These are phyloP conservation scores for Coemansia sp. DNA, from an alignment of 192 early-diverging fungal species.

Conservation along the genomic window DNA sequence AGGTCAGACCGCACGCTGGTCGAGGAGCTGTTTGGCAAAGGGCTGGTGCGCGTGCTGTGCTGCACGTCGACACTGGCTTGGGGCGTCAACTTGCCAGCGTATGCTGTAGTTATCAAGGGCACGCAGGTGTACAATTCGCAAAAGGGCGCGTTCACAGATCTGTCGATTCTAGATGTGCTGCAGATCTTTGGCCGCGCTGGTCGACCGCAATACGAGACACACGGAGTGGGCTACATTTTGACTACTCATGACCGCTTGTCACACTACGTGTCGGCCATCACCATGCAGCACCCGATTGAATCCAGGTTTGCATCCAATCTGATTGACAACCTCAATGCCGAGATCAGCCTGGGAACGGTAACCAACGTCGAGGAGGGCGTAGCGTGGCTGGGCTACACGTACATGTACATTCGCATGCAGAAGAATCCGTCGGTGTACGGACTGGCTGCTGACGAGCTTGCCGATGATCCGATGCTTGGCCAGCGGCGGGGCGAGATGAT, in stretches of 20 bases:
- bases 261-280: conserved; percentile 93
- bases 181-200: conserved; percentile 99
- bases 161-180: conserved; percentile 97
- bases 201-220: conserved; percentile 86
- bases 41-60: conserved; percentile 76
- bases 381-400: conserved; percentile 96
- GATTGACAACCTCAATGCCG: conserved; percentile 96
- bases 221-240: conserved; percentile 91
- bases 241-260: conserved; percentile 90
- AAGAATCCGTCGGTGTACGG: conserved; percentile 96
- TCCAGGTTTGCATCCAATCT: conserved; percentile 81
- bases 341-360: conserved; percentile 92
- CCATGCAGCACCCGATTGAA: conserved; percentile 97
- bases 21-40: conserved; percentile 88
- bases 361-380: conserved; percentile 94
- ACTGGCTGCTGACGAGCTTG: conserved; percentile 69
- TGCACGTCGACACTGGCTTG: conserved; percentile 99
- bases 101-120: conserved; percentile 97
- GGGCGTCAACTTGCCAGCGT: conserved; percentile 98
- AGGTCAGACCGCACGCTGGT: conserved; percentile 80
- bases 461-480: conserved; percentile 76
- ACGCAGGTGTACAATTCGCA: conserved; percentile 94
- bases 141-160: conserved; percentile 90
- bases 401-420: conserved; percentile 92
- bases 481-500: conserved; percentile 82